These are phyloP conservation scores for Eucalyptus urophylla DNA, from an alignment of 345 rosid genomes.

Conservation along the genomic window DNA sequence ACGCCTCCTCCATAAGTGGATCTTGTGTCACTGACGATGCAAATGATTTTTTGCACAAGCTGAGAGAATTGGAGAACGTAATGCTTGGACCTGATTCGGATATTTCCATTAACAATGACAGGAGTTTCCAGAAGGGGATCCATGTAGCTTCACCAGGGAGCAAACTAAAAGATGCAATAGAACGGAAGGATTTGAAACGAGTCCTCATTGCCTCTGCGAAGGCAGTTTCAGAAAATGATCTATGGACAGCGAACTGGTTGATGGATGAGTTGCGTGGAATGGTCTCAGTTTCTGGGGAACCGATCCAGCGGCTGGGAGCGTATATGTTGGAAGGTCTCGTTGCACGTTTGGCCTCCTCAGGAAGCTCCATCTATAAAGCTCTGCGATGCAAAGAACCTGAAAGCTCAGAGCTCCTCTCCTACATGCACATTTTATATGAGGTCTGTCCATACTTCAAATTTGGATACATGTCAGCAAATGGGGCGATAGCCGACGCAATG, in stretches of 20 bases:
- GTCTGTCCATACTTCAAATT: conserved; percentile 91
- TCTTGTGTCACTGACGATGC: conserved; percentile 72
- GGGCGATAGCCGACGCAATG: conserved; percentile 96
- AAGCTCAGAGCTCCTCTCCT: conserved; percentile 57
- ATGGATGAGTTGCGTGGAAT: conserved; percentile 57
- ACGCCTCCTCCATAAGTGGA: conserved; percentile 51
- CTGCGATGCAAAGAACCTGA: conserved; percentile 66
- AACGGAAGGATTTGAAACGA: conserved; percentile 41
- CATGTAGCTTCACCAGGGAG: conserved; percentile 13
- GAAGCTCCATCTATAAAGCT: conserved; percentile 67
- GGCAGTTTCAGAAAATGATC: conserved; percentile 70
- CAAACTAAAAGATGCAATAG: conserved; percentile 35
- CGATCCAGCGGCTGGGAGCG: conserved; percentile 91
- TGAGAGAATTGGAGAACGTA: conserved; percentile 65
- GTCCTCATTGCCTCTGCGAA: conserved; percentile 64
- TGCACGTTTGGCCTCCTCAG: conserved; percentile 71
- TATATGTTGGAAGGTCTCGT: conserved; percentile 91
- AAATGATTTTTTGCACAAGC: conserved; percentile 49
- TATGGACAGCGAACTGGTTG: conserved; percentile 48
- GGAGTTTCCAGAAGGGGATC: conserved; percentile 5
- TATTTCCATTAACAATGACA: conserved; percentile 19
- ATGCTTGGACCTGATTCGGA: conserved; percentile 86
- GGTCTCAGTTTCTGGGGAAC: conserved; percentile 95
- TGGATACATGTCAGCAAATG: conserved; percentile 94
- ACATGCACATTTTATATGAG: conserved; percentile 71